Evolutionary conservation across 176 grass and related monocot species (phyloP), one percentile per base, ranked within the genome.

Genomic region (Saccharum spontaneum): DNA sequence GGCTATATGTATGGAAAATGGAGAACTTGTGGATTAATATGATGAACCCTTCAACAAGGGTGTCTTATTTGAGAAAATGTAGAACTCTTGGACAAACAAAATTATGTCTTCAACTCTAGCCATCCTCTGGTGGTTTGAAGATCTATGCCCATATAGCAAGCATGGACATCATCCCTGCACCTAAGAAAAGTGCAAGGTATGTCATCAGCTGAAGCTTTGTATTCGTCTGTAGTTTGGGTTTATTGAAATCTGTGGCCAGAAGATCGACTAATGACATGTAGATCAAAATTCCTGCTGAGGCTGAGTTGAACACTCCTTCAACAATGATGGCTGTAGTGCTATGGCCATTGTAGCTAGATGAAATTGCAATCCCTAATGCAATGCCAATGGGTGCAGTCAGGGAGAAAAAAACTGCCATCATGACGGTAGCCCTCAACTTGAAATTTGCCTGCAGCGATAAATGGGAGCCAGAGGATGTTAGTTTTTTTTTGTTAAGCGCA

Each of bases 231-330:
- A 98, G 83, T 90, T 90, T 93, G 16, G 71, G 91, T 20, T 95
- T 92, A 55, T 84, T 95, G 77, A 98, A 98, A 88, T 98, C 93
- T 80, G 93, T 89, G 31, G 96, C 96, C 73, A 98, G 80, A 80
- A 98, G 89, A 80, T 98, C 96, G 41, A 98, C 96, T 31, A 98
- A 91, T 64, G 96, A 89, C 96, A 98, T 95, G 77, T 98, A 98
- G 77, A 98, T 93, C 52, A 98, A 89, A 85, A 98, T 98, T 44
- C 96, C 93, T 61, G 96, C 93, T 8, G 93, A 88, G 23, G 96
- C 93, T 20, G 96, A 89, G 49, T 98, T 92, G 76, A 94, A 92
- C 63, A 94, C 69, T 13, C 96, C 96, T 78, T 98, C 96, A 0
- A 95, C 71, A 34, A 95, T 76, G 22, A 98, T 75, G 33, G 91